Conservation (phyloP, 441 rosid genomes). For the Bruguiera hainesii region DNA sequence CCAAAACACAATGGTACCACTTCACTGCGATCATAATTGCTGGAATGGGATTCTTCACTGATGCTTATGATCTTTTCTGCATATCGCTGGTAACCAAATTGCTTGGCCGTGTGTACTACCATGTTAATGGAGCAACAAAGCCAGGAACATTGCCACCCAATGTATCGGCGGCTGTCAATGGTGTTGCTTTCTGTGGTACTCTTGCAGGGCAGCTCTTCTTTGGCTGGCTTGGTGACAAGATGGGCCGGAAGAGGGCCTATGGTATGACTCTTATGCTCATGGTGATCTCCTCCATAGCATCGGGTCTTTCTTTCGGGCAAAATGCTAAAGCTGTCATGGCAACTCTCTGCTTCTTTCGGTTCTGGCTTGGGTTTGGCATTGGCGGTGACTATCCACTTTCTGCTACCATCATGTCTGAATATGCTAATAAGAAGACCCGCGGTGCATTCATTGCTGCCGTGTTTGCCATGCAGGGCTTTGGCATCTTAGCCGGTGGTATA, state of each 20-base stretch:
- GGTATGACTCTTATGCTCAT: slow-evolving; percentile 73
- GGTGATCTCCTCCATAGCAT: slow-evolving; percentile 61
- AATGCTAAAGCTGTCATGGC: slow-evolving; percentile 47
- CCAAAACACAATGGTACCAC: slow-evolving; percentile 87
- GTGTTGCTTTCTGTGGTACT: slow-evolving; percentile 77
- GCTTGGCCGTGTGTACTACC: slow-evolving; percentile 76
- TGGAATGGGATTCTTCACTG: slow-evolving; percentile 90
- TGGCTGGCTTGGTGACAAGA: slow-evolving; percentile 87
- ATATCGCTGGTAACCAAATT: slow-evolving; percentile 76
- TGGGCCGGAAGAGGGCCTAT: slow-evolving; percentile 73
- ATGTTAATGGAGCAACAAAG: slow-evolving; percentile 51
- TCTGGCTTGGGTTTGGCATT: slow-evolving; percentile 92
- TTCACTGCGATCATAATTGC: slow-evolving; percentile 73
- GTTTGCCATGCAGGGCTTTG: slow-evolving; percentile 94
- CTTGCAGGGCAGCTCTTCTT: slow-evolving; percentile 78
- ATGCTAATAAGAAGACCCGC: slow-evolving; percentile 79
- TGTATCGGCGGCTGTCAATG: slow-evolving; percentile 74
- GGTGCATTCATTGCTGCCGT: slow-evolving; percentile 91
- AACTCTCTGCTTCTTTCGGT: slow-evolving; percentile 80
- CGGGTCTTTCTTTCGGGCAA: slow-evolving; percentile 63
- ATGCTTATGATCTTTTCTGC: slow-evolving; percentile 80
- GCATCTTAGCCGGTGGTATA: slow-evolving; percentile 68
- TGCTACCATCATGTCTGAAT: slow-evolving; percentile 87
- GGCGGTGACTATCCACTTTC: slow-evolving; percentile 91
- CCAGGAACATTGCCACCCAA: slow-evolving; percentile 75